Percentiles rank a stretch among this genome's conserved stretches.
Conservation (phyloP, 768 basidiomycete genomes). For the Suillus hirtellus region DNA sequence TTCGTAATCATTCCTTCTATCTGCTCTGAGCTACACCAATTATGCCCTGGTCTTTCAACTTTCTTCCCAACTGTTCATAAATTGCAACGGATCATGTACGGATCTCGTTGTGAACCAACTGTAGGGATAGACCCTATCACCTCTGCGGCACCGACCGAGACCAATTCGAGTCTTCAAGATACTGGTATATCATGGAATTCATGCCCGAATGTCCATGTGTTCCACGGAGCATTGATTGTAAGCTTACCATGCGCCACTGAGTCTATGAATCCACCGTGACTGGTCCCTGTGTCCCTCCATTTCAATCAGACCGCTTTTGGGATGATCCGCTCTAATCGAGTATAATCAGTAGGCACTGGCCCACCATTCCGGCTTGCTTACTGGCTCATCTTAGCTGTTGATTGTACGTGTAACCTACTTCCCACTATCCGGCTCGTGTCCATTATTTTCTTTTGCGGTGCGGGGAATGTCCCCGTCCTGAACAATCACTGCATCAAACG, state of each 20-base stretch:
- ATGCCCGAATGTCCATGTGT: background rate
- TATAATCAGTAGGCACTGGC: background rate
- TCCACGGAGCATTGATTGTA: background rate
- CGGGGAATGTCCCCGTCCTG: background rate
- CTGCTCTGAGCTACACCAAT: conserved; percentile 3
- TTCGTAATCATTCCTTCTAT: conserved; percentile 4
- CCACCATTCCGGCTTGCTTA: background rate
- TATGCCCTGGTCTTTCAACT: background rate
- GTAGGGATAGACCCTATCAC: background rate
- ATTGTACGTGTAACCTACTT: background rate
- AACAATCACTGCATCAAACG: background rate
- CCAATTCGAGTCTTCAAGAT: background rate
- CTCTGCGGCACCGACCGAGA: conserved; percentile 3
- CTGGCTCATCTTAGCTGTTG: background rate
- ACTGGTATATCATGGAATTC: background rate
- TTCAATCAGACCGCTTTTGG: conserved; percentile 2
- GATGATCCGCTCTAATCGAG: background rate
- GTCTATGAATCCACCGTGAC: background rate
- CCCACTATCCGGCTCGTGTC: background rate
- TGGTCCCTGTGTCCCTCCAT: background rate
- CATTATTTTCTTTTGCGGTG: background rate
- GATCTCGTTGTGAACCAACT: background rate
- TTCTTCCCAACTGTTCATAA: background rate
- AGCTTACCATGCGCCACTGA: background rate
- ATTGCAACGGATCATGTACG: background rate